Evolutionary conservation across 345 rosid genomes (phyloP).

Genomic region (Populus davidiana): DNA sequence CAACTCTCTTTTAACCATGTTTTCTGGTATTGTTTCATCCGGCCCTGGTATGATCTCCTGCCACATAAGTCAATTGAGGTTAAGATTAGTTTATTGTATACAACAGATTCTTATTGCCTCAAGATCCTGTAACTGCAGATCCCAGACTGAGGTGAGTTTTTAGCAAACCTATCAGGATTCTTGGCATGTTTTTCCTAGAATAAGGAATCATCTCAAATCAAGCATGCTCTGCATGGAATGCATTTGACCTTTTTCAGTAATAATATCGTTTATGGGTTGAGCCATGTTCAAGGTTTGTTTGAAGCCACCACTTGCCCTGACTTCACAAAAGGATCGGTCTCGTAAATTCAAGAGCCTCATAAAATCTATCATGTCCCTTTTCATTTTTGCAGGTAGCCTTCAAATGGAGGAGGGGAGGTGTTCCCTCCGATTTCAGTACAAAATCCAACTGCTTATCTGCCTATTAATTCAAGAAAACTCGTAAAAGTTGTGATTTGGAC

Average conservation of each 20-base stretch:
- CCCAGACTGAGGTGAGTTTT: neutral
- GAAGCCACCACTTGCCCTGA: neutral
- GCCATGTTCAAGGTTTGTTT: neutral
- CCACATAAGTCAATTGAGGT: neutral
- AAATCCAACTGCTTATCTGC: neutral
- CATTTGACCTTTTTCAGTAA: neutral
- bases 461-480: neutral
- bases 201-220: neutral
- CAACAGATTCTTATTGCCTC: neutral
- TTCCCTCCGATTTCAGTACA: neutral
- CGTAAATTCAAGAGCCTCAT: too few relatives aligned
- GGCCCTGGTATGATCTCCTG: conserved; percentile 58
- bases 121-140: neutral
- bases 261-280: neutral
- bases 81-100: neutral
- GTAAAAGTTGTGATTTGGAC: neutral
- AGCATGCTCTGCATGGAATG: neutral
- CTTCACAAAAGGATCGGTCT: too few relatives aligned
- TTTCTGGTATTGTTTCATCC: conserved; percentile 42
- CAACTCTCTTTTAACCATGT: conserved; percentile 33
- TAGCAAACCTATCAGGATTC: neutral
- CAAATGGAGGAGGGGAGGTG: neutral
- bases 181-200: neutral
- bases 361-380: too few relatives aligned
- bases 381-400: too few relatives aligned